A percentile compares a stretch with the other conserved stretches of the same genome.
Evolutionary conservation across 139 green algal species (phyloP).

Genomic region (Microglena sp.): DNA sequence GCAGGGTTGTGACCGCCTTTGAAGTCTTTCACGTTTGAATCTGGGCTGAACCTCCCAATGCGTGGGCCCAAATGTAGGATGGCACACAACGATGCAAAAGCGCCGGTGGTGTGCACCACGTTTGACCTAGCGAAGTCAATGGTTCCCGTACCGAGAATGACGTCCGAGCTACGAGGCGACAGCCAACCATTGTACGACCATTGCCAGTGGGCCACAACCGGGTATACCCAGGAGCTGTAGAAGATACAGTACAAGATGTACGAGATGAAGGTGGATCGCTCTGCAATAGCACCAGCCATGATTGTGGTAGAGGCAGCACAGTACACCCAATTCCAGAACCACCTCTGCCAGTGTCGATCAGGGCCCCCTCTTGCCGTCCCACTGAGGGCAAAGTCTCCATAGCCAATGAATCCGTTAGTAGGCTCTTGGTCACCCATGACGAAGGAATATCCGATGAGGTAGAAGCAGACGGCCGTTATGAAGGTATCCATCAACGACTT

Average conservation of each 20-base stretch:
- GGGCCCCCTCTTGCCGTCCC: no score
- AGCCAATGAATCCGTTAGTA: slow-evolving; percentile 43
- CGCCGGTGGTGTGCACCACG: slow-evolving; percentile 69
- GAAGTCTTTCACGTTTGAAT: not conserved
- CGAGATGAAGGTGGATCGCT: slow-evolving; percentile 33
- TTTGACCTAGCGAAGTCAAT: slow-evolving; percentile 51
- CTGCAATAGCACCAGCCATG: slow-evolving; percentile 36
- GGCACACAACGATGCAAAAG: slow-evolving; percentile 64
- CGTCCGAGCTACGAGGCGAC: slow-evolving; percentile 20
- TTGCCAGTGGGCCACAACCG: slow-evolving; percentile 42
- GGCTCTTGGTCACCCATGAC: no score
- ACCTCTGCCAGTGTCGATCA: no score
- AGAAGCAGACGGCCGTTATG: slow-evolving; percentile 30
- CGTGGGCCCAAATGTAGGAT: slow-evolving; percentile 74
- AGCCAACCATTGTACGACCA: slow-evolving; percentile 55
- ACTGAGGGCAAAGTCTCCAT: slow-evolving; percentile 26
- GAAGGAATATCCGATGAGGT: slow-evolving; percentile 33
- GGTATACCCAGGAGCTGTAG: slow-evolving; percentile 27
- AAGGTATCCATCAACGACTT: slow-evolving; percentile 29
- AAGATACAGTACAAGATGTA: slow-evolving; percentile 26
- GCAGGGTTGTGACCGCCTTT: slow-evolving; percentile 10
- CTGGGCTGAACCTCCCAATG: slow-evolving; percentile 68
- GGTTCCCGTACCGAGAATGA: slow-evolving; percentile 27
- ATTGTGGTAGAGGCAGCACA: slow-evolving; percentile 29
- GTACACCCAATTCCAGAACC: slow-evolving; percentile 29